phyloP scores from a whole-genome alignment of 306 rosid genomes.

The Quercus aquifolioides region DNA sequence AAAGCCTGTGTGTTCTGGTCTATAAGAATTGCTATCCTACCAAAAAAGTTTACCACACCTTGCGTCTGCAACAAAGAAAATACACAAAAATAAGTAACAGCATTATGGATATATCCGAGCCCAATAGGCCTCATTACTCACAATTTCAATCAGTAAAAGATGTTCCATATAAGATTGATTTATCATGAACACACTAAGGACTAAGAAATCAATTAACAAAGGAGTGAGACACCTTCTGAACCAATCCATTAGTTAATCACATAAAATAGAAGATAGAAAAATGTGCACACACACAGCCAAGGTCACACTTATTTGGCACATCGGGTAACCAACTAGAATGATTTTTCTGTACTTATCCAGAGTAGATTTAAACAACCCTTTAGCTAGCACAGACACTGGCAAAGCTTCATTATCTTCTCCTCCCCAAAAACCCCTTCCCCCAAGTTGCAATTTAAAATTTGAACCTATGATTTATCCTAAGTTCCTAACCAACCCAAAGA shows the following conservation, averaged over 20 bases:
- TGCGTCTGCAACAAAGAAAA: slow-evolving; percentile 57
- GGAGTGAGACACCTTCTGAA: not conserved
- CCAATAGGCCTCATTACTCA: not conserved
- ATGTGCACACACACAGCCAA: not conserved
- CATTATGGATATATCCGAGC: slow-evolving; percentile 1
- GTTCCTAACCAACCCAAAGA: not conserved
- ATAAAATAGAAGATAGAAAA: not conserved
- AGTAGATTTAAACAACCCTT: not conserved
- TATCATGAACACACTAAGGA: not conserved
- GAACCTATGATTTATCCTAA: not conserved
- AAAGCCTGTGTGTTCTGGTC: slow-evolving; percentile 98
- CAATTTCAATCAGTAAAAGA: not conserved
- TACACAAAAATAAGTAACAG: slow-evolving; percentile 1
- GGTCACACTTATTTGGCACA: not conserved
- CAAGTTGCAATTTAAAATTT: not conserved
- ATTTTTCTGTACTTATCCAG: not conserved
- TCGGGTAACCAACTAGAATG: not conserved
- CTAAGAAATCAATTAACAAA: not conserved
- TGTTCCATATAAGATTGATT: not conserved
- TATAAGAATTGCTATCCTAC: slow-evolving; percentile 89
- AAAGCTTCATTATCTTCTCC: not conserved
- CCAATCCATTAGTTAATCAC: not conserved
- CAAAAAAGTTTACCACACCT: slow-evolving; percentile 89
- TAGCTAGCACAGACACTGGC: not conserved
- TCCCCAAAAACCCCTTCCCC: no score